These are phyloP conservation scores for Auricularia auricula-judae DNA, from an alignment of 768 basidiomycete species.

Conservation along the genomic window DNA sequence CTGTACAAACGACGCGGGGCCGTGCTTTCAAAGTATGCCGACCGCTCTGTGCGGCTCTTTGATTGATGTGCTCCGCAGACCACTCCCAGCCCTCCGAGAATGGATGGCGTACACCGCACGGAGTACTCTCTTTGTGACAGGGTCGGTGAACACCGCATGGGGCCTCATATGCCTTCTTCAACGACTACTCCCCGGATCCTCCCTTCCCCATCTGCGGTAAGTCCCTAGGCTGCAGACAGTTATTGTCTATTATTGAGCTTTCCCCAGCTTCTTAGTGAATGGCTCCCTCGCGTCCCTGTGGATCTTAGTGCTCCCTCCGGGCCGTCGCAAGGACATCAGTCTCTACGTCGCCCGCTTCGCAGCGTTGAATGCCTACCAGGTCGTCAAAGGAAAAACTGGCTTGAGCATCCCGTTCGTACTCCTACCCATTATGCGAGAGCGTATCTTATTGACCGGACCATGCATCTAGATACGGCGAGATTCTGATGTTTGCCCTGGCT, in stretches of 20 bases:
- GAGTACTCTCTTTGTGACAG: neutral
- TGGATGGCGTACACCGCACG: neutral
- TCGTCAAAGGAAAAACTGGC: neutral
- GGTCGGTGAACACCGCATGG: neutral
- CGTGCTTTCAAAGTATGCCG: neutral
- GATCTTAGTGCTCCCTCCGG: neutral
- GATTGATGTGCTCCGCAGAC: neutral
- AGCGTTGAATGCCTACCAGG: neutral
- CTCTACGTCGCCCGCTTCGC: neutral
- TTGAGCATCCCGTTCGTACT: neutral
- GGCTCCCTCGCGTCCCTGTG: neutral
- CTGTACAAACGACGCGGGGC: neutral
- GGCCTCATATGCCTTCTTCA: neutral
- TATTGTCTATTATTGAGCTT: neutral
- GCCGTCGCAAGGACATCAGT: neutral
- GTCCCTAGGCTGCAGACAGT: neutral
- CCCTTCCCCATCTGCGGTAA: neutral
- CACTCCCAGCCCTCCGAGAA: neutral
- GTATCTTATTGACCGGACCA: neutral
- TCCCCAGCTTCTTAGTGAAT: neutral
- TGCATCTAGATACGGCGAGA: neutral
- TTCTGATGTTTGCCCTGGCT: neutral
- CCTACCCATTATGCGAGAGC: neutral
- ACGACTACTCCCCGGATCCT: neutral
- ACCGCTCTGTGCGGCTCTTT: neutral